phyloP scores from a whole-genome alignment of 2,329 filamentous ascomycete genomes.

The Plectosphaerella cucumerina region DNA sequence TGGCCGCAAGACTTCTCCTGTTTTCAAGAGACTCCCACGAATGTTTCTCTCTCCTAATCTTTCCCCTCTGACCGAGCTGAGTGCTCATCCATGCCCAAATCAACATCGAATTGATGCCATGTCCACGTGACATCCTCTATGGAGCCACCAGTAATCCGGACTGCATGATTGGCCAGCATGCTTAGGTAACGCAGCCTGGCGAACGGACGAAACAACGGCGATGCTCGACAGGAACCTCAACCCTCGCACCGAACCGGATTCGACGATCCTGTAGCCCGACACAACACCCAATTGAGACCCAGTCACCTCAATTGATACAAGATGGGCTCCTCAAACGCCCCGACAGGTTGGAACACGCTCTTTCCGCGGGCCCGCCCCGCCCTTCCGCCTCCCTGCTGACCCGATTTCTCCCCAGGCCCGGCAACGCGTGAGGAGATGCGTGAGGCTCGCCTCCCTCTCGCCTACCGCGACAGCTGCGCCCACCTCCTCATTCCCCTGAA shows the following conservation, averaged over 20 bases:
- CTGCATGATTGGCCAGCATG: background rate
- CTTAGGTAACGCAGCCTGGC: background rate
- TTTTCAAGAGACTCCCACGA: too few species aligned
- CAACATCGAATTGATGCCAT: too few species aligned
- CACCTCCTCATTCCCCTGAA: constrained; percentile 94
- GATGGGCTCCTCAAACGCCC: constrained; percentile 2
- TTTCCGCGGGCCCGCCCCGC: too few species aligned
- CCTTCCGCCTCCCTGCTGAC: too few species aligned
- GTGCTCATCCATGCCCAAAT: too few species aligned
- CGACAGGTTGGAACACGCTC: background rate
- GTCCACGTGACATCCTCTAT: background rate
- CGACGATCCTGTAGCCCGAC: background rate
- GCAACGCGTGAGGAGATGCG: constrained; percentile 92
- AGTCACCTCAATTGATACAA: constrained; percentile 3
- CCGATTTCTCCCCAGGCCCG: constrained; percentile 9
- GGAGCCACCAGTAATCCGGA: background rate
- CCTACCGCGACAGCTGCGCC: constrained; percentile 94
- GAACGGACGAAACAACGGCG: background rate
- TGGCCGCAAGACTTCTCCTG: too few species aligned
- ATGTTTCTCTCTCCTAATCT: too few species aligned
- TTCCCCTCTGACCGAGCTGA: too few species aligned
- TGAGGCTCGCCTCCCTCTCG: constrained; percentile 78
- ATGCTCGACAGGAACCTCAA: background rate
- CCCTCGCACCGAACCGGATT: background rate
- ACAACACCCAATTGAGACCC: background rate